phyloP scores from a whole-genome alignment of 202 grass and related monocot genomes.

The Setaria viridis region DNA sequence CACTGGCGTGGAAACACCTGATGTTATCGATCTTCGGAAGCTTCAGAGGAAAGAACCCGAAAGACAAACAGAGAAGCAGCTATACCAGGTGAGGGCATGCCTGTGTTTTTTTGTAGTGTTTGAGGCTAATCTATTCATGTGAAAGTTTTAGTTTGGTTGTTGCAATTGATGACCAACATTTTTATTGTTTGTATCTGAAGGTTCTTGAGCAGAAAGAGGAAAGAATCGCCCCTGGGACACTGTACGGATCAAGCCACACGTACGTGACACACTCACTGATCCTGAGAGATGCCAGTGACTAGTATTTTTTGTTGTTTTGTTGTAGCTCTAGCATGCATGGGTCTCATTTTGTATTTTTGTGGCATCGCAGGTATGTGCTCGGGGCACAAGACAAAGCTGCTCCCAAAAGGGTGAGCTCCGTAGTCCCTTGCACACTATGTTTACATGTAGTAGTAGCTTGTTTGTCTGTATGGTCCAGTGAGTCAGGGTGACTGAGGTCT shows the following conservation, averaged over 20 bases:
- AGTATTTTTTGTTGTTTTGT: background rate
- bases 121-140: background rate
- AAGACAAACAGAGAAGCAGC: constrained; percentile 67
- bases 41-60: constrained; percentile 87
- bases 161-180: background rate
- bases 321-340: background rate
- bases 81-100: constrained; percentile 71
- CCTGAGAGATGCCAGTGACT: background rate
- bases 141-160: background rate
- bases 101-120: background rate
- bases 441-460: background rate
- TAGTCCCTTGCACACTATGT: background rate
- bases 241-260: constrained; percentile 83
- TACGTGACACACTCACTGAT: constrained; percentile 47
- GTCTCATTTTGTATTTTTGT: background rate
- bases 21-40: constrained; percentile 90
- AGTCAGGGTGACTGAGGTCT: background rate
- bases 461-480: background rate
- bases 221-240: constrained; percentile 74
- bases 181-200: constrained; percentile 43
- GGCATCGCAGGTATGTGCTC: constrained; percentile 62
- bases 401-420: constrained; percentile 72
- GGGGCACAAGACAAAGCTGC: constrained; percentile 73
- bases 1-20: constrained; percentile 96
- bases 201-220: constrained; percentile 92